Conservation (phyloP, 164 flowering plant genomes). For the Kalanchoe fedtschenkoi region DNA sequence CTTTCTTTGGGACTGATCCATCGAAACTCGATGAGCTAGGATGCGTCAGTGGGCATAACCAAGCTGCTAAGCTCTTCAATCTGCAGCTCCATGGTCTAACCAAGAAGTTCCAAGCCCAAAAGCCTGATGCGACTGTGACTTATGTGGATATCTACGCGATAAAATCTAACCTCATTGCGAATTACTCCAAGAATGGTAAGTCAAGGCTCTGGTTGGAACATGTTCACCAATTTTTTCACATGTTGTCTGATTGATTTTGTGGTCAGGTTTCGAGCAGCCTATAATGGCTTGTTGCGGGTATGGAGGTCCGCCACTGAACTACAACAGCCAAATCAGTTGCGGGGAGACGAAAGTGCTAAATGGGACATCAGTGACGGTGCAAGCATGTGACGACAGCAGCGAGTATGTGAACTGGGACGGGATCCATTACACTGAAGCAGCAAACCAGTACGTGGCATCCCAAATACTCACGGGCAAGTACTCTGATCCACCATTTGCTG, state of each 20-base stretch:
- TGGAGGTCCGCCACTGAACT: conserved; percentile 75
- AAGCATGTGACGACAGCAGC: conserved; percentile 40
- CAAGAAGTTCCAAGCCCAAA: conserved; percentile 47
- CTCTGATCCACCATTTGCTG: conserved; percentile 57
- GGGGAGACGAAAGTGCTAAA: conserved; percentile 54
- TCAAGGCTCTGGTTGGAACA: not conserved
- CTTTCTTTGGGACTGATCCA: conserved; percentile 64
- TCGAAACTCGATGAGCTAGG: conserved; percentile 76
- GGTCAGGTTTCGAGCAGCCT: conserved; percentile 64
- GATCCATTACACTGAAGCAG: conserved; percentile 80
- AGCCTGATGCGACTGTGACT: conserved; percentile 50
- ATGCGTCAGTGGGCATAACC: conserved; percentile 67
- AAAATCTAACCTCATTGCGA: conserved; percentile 62
- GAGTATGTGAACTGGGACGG: conserved; percentile 85
- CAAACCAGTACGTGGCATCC: conserved; percentile 50
- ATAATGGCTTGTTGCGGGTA: conserved; percentile 67
- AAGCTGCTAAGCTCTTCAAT: conserved; percentile 75
- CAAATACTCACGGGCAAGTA: conserved; percentile 75
- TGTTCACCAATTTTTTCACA: not conserved
- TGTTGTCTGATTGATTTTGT: not conserved
- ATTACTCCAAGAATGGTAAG: conserved; percentile 69
- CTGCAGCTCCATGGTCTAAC: conserved; percentile 76
- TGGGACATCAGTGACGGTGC: conserved; percentile 52
- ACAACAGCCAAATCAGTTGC: conserved; percentile 45
- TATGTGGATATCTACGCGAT: conserved; percentile 67